These are phyloP conservation scores for Clarireedia homoeocarpa DNA, from an alignment of 2,329 filamentous ascomycete genomes.

Conservation along the genomic window DNA sequence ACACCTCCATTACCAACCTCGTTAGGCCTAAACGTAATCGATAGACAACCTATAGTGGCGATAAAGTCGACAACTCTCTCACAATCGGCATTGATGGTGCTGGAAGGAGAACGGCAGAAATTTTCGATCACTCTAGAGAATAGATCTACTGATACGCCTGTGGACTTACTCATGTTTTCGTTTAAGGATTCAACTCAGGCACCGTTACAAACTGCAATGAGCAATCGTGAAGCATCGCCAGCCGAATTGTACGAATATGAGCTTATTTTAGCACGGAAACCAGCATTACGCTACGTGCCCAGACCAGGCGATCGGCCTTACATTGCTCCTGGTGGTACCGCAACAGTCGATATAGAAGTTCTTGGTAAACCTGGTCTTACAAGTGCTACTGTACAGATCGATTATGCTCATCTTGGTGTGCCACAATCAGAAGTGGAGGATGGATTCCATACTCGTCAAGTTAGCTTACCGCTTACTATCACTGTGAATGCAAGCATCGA, in stretches of 20 bases:
- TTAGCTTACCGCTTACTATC: conserved; percentile 72
- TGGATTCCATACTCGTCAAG: conserved; percentile 75
- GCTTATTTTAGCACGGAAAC: conserved; percentile 65
- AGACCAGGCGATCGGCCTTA: conserved; percentile 44
- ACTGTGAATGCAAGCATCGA: conserved; percentile 92
- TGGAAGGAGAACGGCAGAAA: conserved; percentile 76
- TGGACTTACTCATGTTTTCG: conserved; percentile 79
- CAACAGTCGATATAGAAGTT: conserved; percentile 75
- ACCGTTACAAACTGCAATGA: conserved; percentile 66
- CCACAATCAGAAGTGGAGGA: conserved; percentile 59
- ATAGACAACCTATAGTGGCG: conserved; percentile 67
- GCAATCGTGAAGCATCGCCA: conserved; percentile 67
- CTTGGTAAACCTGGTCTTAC: conserved; percentile 80
- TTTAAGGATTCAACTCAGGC: conserved; percentile 83
- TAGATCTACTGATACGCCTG: conserved; percentile 58
- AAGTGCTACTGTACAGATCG: conserved; percentile 70
- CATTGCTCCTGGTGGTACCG: conserved; percentile 60
- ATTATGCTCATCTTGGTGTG: conserved; percentile 76
- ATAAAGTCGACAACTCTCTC: conserved; percentile 71
- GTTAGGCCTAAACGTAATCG: conserved; percentile 66
- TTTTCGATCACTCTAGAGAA: conserved; percentile 81
- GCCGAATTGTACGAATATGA: conserved; percentile 83
- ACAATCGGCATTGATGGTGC: conserved; percentile 82
- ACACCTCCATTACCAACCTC: conserved; percentile 35
- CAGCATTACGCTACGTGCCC: conserved; percentile 52